Evolutionary conservation across 2,329 filamentous ascomycete species (phyloP), one percentile per base, ranked within the genome.

Genomic region (Parastagonospora avenae): DNA sequence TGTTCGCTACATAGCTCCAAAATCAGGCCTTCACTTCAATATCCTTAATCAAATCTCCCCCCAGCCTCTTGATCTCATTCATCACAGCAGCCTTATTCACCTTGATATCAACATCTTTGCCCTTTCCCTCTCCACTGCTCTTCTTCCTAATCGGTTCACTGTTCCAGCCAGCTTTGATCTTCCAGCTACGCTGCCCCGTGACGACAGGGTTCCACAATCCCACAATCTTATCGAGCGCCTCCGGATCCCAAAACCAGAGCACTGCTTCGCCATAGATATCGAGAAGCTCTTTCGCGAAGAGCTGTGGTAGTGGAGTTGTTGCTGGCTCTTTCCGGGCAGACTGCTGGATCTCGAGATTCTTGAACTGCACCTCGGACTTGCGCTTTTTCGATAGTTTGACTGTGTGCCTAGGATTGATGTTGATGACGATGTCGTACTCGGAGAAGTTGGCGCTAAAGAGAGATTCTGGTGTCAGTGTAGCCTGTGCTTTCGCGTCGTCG

Each of bases 371-470:
- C 64, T 56, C 68, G 55, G 65, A 77, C 11, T 60, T 66, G 46
- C 65, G 65, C 31, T 61, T 67, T 50, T 62, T 65, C 3, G 36
- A 30, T 4, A 42, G 35, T 27, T 35, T 57, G 78, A 52, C 46
- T 38, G 83, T 69, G 42, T 77, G 77, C 59, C 82, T 85, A 29
- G 80, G 60, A 12, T 84, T 82, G 15, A 97, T 77, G 66, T 88
- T 84, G 47, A 99, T 78, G n/a, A 93, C 77, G 57, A 97, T 88
- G 70, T 97, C 91, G 72, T 92, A 99, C 59, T 96, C 92, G 8
- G 75, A 74, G 5, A 91, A 79, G 0, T 87, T 84, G 2, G 88
- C 80, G n/a, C 82, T 79, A 75, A 97, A 97, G 8, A 97, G 80
- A 1, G 77, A 73, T 29, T 79, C 76, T 1, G 82, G 74, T 41